phyloP scores from a whole-genome alignment of 2,329 filamentous ascomycete genomes.

The Claviceps pazoutovae region DNA sequence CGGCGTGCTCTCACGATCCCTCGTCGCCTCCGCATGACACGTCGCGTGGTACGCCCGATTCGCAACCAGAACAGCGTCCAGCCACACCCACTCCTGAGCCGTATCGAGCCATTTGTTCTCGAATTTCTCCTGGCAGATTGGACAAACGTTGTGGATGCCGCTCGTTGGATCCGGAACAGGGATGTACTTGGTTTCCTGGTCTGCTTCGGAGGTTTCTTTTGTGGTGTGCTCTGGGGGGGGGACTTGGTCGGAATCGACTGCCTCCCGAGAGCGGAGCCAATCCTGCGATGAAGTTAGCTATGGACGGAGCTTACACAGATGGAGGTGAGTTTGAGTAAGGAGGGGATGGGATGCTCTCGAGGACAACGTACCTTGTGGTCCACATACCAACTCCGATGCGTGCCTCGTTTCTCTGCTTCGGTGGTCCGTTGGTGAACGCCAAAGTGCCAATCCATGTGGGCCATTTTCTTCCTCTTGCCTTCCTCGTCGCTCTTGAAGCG shows the following conservation, averaged over 20 bases:
- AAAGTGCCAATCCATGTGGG: constrained; percentile 98
- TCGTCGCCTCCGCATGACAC: constrained; percentile 72
- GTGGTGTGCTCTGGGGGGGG: constrained; percentile 19
- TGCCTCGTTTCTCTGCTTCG: constrained; percentile 72
- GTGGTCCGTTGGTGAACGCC: constrained; percentile 78
- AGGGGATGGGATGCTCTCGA: no score
- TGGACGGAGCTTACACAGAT: no score
- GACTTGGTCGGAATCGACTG: constrained; percentile 50
- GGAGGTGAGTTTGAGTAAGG: no score
- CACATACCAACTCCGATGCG: constrained; percentile 90
- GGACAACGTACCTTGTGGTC: constrained; percentile 57
- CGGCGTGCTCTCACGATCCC: constrained; percentile 39
- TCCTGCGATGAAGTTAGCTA: constrained; percentile 37
- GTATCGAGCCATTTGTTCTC: constrained; percentile 86
- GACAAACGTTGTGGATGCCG: constrained; percentile 65
- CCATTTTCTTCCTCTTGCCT: constrained; percentile 73
- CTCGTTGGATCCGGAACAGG: constrained; percentile 68
- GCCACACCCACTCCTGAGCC: constrained; percentile 93
- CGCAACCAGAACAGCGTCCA: constrained; percentile 69
- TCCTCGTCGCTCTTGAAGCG: constrained; percentile 67
- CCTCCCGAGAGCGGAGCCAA: constrained; percentile 78
- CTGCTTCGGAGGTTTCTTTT: constrained; percentile 23
- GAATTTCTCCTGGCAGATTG: constrained; percentile 92
- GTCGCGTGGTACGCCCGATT: constrained; percentile 77
- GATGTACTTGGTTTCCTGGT: constrained; percentile 50